Evolutionary conservation across 2,329 filamentous ascomycete species (phyloP), one percentile per base, ranked within the genome.

Genomic region (Neonectria neomacrospora): DNA sequence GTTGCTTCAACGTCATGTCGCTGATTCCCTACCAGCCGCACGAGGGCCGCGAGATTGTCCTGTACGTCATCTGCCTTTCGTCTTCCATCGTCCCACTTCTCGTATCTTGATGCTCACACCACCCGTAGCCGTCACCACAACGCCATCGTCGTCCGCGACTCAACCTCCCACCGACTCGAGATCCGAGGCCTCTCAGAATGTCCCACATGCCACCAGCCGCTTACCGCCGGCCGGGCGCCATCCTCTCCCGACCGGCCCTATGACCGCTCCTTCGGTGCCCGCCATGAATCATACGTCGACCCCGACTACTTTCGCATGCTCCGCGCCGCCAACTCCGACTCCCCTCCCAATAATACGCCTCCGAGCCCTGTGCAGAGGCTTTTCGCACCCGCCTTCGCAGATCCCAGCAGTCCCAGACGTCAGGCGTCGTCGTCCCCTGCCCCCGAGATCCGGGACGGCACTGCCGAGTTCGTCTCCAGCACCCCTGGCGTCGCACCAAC

Each of bases 291-390:
- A 60, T 98, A 94, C 75, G 91, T 97, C 71, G 91, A 94, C 73
- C 94, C 94, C 2, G 89, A 94, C 54, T 99, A 99, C 82, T 99
- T 99, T 79, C 93, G 93, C 73, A 94, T 98, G 91, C 89, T 99
- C 42, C 91, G 89, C 78, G 78, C 84, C 73, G 78, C 81, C 77
- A 75, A 81, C 68, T 58, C 75, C 78, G 82, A 78, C 77, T 83
- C 78, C 75, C 82, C 72, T 64, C 78, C 74, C 68, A 80, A 78
- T 72, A 82, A 75, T 68, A 75, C 78, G 16, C 82, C 85, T 0
- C 79, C 84, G 11, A 87, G 83, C 63, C 85, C 86, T 1, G 81
- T 89, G 52, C 82, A 86, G 45, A 81, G 86, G 54, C 77, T 86
- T 1, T 82, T 85, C 45, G 81, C 82, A 51, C 83, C 83, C 3